A percentile compares a stretch with the other conserved stretches of the same genome.
phyloP scores from a whole-genome alignment of 805 yeast genomes.

The Candida berthetii region DNA sequence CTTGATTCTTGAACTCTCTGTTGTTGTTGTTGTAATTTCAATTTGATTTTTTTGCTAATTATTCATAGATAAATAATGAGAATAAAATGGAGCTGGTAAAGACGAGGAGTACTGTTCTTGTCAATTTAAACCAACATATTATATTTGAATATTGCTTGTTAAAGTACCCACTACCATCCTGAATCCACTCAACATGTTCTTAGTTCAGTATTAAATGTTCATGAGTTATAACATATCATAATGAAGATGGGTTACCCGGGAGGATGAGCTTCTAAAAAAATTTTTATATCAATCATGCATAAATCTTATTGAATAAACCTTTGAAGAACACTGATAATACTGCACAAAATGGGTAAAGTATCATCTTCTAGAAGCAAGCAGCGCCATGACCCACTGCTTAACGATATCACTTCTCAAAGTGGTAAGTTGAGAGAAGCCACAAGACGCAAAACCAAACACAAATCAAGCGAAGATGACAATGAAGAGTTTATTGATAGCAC shows the following conservation, averaged over 20 bases:
- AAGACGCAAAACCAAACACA: slow-evolving; percentile 30
- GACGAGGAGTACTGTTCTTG: too few species aligned
- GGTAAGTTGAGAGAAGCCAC: slow-evolving; percentile 55
- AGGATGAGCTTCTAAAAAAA: slow-evolving; percentile 3
- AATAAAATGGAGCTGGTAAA: too few species aligned
- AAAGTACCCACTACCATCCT: too few species aligned
- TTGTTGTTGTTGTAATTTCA: too few species aligned
- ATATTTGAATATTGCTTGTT: too few species aligned
- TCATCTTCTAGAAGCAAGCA: slow-evolving; percentile 44
- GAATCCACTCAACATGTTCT: too few species aligned
- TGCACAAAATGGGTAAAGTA: slow-evolving; percentile 62
- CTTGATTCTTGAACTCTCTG: too few species aligned
- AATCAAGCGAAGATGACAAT: slow-evolving; percentile 33
- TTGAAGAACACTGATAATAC: neutral
- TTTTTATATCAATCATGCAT: neutral
- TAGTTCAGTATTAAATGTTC: too few species aligned
- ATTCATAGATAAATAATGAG: too few species aligned
- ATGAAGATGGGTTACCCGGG: neutral
- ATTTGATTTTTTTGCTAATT: too few species aligned
- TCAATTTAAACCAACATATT: too few species aligned
- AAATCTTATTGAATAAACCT: neutral
- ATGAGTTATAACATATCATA: too few species aligned
- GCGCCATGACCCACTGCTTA: slow-evolving; percentile 78
- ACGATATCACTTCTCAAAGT: slow-evolving; percentile 67
- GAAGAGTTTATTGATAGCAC: slow-evolving; percentile 75